Percentiles rank a stretch among this genome's conserved stretches.
These are phyloP conservation scores for Mucor mucedo DNA, from an alignment of 371 early-diverging fungal genomes.

Conservation along the genomic window DNA sequence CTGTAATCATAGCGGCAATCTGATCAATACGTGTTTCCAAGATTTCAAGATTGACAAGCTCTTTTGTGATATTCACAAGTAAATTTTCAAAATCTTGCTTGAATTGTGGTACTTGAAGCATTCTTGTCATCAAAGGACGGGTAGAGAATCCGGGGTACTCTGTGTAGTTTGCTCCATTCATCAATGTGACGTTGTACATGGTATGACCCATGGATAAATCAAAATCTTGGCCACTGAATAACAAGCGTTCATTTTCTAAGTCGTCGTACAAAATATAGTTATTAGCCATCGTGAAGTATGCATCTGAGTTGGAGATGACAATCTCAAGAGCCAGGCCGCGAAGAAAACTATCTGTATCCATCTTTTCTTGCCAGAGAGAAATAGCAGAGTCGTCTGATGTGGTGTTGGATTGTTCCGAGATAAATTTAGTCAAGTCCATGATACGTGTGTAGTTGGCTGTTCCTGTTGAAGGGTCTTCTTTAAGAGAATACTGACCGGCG, in stretches of 20 bases:
- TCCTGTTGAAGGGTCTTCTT: slow-evolving; percentile 11
- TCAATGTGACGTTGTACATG: slow-evolving; percentile 11
- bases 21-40: slow-evolving; percentile 25
- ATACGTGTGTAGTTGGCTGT: slow-evolving; percentile 18
- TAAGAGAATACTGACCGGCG: slow-evolving; percentile 9
- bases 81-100: slow-evolving; percentile 13
- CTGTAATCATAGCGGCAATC: slow-evolving; percentile 12
- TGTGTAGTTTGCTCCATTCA: slow-evolving; percentile 31
- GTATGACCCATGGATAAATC: slow-evolving; percentile 38
- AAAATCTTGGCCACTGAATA: slow-evolving; percentile 37
- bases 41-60: slow-evolving; percentile 14
- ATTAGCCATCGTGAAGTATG: slow-evolving; percentile 33
- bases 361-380: slow-evolving; percentile 20
- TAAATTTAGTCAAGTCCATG: slow-evolving; percentile 26
- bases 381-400: slow-evolving; percentile 7
- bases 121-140: slow-evolving; percentile 33
- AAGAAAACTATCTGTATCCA: slow-evolving; percentile 20
- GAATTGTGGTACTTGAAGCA: slow-evolving; percentile 24
- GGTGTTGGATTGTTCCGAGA: slow-evolving; percentile 13
- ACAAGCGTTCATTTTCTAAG: slow-evolving; percentile 13
- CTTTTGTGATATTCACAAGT: slow-evolving; percentile 8
- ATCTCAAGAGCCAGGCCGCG: slow-evolving; percentile 24
- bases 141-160: slow-evolving; percentile 24
- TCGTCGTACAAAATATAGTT: slow-evolving; percentile 42
- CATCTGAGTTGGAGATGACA: slow-evolving; percentile 26